A percentile compares a stretch with the other conserved stretches of the same genome.
Evolutionary conservation across 116 monocot genomes (phyloP).

Genomic region (Iris pallida): DNA sequence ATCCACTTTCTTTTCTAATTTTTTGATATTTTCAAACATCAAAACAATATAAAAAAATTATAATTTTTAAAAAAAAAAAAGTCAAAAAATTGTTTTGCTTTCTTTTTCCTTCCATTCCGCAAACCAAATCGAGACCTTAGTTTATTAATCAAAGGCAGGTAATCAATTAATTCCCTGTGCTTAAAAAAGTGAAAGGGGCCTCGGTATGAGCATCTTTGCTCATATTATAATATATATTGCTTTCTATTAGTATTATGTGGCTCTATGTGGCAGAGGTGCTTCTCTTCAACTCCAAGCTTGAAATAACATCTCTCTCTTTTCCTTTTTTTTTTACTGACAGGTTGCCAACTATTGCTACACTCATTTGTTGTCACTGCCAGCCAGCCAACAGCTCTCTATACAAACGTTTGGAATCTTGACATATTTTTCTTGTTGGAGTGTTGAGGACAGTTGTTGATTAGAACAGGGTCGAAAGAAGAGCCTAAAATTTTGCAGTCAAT

Average conservation of each 20-base stretch:
- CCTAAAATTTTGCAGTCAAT: neutral
- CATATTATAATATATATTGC: constrained; percentile 14
- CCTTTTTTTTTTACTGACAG: constrained; percentile 53
- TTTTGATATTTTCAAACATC: too few relatives aligned
- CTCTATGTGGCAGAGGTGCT: constrained; percentile 39
- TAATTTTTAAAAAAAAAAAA: too few relatives aligned
- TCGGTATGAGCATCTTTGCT: neutral
- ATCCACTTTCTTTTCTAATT: too few relatives aligned
- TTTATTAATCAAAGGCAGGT: constrained; percentile 1
- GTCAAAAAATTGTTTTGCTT: too few relatives aligned
- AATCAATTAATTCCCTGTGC: constrained; percentile 2
- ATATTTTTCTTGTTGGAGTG: constrained; percentile 32
- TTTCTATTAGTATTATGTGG: too few relatives aligned
- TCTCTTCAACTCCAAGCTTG: constrained; percentile 67
- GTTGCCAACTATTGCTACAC: constrained; percentile 50
- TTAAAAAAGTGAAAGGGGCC: constrained; percentile 8
- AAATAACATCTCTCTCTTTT: constrained; percentile 3
- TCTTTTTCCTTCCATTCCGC: too few relatives aligned
- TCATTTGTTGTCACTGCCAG: constrained; percentile 43
- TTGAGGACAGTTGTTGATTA: neutral
- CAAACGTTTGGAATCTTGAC: constrained; percentile 47
- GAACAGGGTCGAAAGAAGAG: constrained; percentile 9
- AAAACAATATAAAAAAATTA: too few relatives aligned
- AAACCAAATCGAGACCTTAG: too few relatives aligned
- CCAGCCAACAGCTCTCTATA: constrained; percentile 19